These are phyloP conservation scores for Mycena floridula DNA, from an alignment of 768 basidiomycete genomes.

Conservation along the genomic window DNA sequence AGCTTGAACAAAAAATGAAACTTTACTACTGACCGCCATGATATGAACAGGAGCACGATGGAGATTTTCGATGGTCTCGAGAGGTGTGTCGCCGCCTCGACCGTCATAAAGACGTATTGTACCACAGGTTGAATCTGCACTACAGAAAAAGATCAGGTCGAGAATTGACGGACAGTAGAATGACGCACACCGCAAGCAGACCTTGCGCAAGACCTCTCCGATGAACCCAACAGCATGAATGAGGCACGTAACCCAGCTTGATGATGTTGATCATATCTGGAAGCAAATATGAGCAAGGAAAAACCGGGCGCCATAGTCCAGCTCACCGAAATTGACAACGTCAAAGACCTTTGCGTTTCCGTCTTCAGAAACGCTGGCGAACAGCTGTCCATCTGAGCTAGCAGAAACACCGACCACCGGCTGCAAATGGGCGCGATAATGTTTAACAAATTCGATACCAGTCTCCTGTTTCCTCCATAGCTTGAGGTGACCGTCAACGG, in stretches of 20 bases:
- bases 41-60: slow-evolving; percentile 89
- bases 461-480: slow-evolving; percentile 98
- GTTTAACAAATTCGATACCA: slow-evolving; percentile 98
- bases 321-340: slow-evolving; percentile 92
- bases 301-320: neutral
- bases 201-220: slow-evolving; percentile 80
- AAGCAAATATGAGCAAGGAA: neutral
- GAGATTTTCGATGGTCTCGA: slow-evolving; percentile 70
- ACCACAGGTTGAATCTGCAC: slow-evolving; percentile 73
- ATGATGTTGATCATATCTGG: slow-evolving; percentile 99
- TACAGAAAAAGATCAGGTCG: slow-evolving; percentile 24
- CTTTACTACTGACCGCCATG: slow-evolving; percentile 61
- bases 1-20: neutral
- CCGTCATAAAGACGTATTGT: slow-evolving; percentile 88
- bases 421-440: slow-evolving; percentile 87
- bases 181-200: slow-evolving; percentile 78
- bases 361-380: slow-evolving; percentile 89
- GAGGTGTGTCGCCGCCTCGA: slow-evolving; percentile 73
- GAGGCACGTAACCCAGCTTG: slow-evolving; percentile 79
- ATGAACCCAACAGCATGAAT: slow-evolving; percentile 95
- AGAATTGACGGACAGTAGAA: slow-evolving; percentile 1
- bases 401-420: slow-evolving; percentile 77
- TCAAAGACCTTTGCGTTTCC: slow-evolving; percentile 95
- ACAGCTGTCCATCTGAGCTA: slow-evolving; percentile 87
- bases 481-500: slow-evolving; percentile 91